phyloP scores from a whole-genome alignment of 352 stramenopile species.

The Pythium volutum region DNA sequence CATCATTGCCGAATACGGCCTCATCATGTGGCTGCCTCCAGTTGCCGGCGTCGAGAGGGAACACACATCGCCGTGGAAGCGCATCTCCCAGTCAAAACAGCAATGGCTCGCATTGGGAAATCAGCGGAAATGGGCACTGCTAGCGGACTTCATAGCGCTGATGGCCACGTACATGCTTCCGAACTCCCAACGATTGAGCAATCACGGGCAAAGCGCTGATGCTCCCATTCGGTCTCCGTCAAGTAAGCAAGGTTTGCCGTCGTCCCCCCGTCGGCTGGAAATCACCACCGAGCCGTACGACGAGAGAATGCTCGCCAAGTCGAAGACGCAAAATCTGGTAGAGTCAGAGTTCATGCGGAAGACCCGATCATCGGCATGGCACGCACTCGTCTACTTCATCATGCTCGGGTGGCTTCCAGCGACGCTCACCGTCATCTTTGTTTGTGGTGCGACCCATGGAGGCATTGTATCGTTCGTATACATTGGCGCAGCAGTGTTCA shows the following conservation, averaged over 20 bases:
- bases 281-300: background rate
- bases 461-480: constrained; percentile 75
- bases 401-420: constrained; percentile 65
- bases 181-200: constrained; percentile 37
- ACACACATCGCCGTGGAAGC: constrained; percentile 54
- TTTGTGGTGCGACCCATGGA: constrained; percentile 65
- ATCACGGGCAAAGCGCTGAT: constrained; percentile 25
- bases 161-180: constrained; percentile 70
- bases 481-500: constrained; percentile 58
- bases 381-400: constrained; percentile 63
- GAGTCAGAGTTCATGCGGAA: constrained; percentile 55
- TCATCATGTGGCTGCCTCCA: constrained; percentile 72
- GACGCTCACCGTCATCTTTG: constrained; percentile 67
- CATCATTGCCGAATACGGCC: constrained; percentile 66
- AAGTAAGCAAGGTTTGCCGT: background rate
- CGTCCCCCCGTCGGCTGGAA: background rate
- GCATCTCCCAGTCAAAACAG: constrained; percentile 51
- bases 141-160: constrained; percentile 72
- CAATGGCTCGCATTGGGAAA: constrained; percentile 62
- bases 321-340: background rate
- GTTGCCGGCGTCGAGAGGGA: constrained; percentile 55
- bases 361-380: constrained; percentile 65
- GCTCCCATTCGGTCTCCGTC: constrained; percentile 26
- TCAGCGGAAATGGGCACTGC: constrained; percentile 76
- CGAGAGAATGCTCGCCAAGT: constrained; percentile 4